Evolutionary conservation across 352 stramenopile species (phyloP).

Genomic region (Pythium phragmiticola): DNA sequence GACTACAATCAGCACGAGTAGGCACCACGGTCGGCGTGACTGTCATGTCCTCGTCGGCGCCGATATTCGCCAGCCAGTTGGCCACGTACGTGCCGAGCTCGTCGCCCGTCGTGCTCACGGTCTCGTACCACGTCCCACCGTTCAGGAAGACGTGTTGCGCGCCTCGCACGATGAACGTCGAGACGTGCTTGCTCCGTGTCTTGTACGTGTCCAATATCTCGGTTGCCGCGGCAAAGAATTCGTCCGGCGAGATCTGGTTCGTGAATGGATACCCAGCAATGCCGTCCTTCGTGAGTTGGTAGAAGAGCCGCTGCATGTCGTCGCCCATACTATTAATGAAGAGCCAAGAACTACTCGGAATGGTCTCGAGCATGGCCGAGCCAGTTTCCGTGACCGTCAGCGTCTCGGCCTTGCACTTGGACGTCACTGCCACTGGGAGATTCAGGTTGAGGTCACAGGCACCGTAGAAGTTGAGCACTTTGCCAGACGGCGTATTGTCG

Average conservation of each 20-base stretch:
- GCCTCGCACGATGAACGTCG: conserved; percentile 35
- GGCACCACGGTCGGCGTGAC: not conserved
- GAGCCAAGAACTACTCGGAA: conserved; percentile 45
- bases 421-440: conserved; percentile 29
- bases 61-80: not conserved
- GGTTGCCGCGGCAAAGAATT: conserved; percentile 34
- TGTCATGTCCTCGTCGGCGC: not conserved
- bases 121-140: not conserved
- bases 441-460: conserved; percentile 34
- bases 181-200: conserved; percentile 29
- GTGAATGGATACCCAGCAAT: conserved; percentile 53
- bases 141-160: conserved; percentile 18
- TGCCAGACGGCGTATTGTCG: conserved; percentile 30
- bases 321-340: conserved; percentile 65
- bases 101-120: not conserved
- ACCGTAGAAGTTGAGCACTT: conserved; percentile 38
- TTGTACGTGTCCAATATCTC: conserved; percentile 42
- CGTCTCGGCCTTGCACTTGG: conserved; percentile 42
- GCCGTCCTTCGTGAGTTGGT: conserved; percentile 48
- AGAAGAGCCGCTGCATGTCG: conserved; percentile 61
- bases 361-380: conserved; percentile 33
- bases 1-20: not conserved
- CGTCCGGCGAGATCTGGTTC: conserved; percentile 44
- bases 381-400: conserved; percentile 45
- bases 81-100: not conserved